phyloP scores from a whole-genome alignment of 331 rosid species.

The Rosa hybrid region DNA sequence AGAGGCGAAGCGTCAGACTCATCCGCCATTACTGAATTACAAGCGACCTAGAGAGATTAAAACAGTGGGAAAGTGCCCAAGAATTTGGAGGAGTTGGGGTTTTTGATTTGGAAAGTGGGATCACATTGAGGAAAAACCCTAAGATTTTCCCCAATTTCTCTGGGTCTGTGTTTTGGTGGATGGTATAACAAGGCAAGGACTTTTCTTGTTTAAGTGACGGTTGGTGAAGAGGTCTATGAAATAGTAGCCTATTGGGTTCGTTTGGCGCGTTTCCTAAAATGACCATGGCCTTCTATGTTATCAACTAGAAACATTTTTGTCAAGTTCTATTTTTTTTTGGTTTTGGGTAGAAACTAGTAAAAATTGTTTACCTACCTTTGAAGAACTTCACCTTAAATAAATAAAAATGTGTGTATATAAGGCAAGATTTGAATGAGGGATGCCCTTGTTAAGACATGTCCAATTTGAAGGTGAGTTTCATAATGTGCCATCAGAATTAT shows the following conservation, averaged over 20 bases:
- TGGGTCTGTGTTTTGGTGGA: not conserved
- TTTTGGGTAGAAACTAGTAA: not conserved
- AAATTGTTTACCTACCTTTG: not conserved
- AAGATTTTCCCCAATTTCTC: conserved; percentile 2
- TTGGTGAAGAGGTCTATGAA: not conserved
- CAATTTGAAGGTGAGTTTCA: too few relatives aligned
- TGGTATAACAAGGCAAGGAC: not conserved
- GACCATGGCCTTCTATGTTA: conserved; percentile 6
- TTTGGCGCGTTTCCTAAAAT: conserved; percentile 19
- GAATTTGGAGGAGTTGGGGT: not conserved
- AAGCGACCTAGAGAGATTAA: not conserved
- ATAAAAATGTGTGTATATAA: too few relatives aligned
- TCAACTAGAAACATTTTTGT: not conserved
- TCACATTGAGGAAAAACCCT: conserved; percentile 25
- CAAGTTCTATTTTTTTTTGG: not conserved
- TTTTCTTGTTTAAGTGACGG: not conserved
- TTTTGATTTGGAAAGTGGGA: not conserved
- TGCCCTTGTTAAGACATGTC: too few relatives aligned
- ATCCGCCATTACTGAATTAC: conserved; percentile 62
- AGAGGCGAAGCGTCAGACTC: conserved; percentile 74
- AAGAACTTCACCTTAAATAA: not conserved
- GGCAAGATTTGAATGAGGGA: not conserved
- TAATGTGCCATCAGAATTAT: too few relatives aligned
- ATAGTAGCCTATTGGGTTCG: not conserved
- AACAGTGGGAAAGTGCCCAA: not conserved